Conservation (phyloP, 257 asterid species). For the Ilex aquifolium region DNA sequence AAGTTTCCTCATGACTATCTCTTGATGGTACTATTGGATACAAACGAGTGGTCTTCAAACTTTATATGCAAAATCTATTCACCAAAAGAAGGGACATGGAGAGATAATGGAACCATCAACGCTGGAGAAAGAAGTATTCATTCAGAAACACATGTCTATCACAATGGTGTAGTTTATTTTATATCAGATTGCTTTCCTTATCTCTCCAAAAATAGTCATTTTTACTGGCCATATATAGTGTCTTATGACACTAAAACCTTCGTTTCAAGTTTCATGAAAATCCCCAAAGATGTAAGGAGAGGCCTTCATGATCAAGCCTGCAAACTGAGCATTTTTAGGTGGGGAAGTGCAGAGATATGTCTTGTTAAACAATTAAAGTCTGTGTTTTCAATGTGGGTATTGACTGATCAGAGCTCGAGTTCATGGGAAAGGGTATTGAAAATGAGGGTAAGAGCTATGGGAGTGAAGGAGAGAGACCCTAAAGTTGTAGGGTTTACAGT, state of each 20-base stretch:
- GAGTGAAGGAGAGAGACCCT: not conserved
- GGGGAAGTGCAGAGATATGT: not conserved
- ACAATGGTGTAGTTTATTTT: slow-evolving; percentile 1
- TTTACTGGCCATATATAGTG: slow-evolving; percentile 10
- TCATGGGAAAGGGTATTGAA: not conserved
- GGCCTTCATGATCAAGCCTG: not conserved
- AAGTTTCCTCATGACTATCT: not conserved
- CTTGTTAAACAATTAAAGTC: not conserved
- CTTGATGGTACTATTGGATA: not conserved
- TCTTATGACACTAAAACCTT: not conserved
- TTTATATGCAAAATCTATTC: not conserved
- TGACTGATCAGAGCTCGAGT: not conserved
- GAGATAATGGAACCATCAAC: not conserved
- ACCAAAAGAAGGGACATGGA: slow-evolving; percentile 4
- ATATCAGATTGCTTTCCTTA: not conserved
- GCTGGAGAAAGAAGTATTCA: not conserved
- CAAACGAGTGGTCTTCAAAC: not conserved
- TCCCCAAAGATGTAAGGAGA: not conserved
- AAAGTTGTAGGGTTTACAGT: not conserved
- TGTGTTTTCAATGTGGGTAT: slow-evolving; percentile 7
- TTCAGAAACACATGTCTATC: not conserved
- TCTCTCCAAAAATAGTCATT: too few relatives aligned
- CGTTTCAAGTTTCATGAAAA: not conserved
- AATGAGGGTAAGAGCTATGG: slow-evolving; percentile 3
- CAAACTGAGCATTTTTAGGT: slow-evolving; percentile 1